Evolutionary conservation across 2,329 filamentous ascomycete species (phyloP), one percentile per base, ranked within the genome.

Genomic region (Epichloe scottii): DNA sequence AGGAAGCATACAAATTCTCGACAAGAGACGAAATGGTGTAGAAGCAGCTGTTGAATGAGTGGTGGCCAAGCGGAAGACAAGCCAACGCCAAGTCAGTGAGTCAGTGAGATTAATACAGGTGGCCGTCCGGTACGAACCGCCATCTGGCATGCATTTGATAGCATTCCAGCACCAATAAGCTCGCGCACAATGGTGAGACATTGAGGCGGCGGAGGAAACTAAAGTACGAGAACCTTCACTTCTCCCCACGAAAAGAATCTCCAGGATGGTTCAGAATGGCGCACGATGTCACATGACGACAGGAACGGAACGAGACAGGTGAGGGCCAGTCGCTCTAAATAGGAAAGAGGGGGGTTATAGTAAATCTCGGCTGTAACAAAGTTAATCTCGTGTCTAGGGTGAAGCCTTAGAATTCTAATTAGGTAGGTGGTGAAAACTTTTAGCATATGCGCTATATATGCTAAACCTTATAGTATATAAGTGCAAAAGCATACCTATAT

Each of bases 141-240:
- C 21, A 50, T 17, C 52, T 52, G 55, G 55, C 49, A 57, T 54
- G 54, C 51, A 55, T 46, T 47, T 38, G 39, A 17, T 17, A 35
- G 40, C 51, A 57, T 56, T 56, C 55, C 55, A 51, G 50, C 12
- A 12, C 19, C 37, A 54, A 50, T 37, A 50, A 50, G 50, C 49
- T 53, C 47, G 17, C 41, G 49, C 23, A 38, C n/a, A 23, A 50
- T 46, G 39, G 48, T 54, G 55, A 57, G 55, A 56, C 55, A 54
- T 19, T 40, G 40, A 34, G 35, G 45, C 15, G 41, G 23, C 21
- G 48, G 19, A 42, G 40, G 40, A 26, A 42, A 45, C 34, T 30
- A 19, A 37, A 48, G 33, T 30, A 3, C 17, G 21, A 12, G 19
- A 42, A 10, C 40, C 8, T 42, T 4, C 19, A 42, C 17, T 5